Evolutionary conservation across 352 stramenopile species (phyloP).

Genomic region (Phytophthora syringae): DNA sequence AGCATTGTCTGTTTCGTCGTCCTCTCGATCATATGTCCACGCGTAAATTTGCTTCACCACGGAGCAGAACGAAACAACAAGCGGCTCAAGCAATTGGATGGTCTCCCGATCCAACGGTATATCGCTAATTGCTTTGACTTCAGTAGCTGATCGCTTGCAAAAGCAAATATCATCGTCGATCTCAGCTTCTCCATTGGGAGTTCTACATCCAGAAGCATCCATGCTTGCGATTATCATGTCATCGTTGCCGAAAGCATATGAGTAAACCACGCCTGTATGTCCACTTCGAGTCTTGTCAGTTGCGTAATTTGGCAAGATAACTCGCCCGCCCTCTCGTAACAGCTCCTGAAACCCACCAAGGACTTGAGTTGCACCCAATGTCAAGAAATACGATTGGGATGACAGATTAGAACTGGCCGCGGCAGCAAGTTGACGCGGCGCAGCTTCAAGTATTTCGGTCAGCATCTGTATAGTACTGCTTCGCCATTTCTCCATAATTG

Average conservation of each 20-base stretch:
- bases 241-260: constrained; percentile 51
- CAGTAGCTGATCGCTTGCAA: constrained; percentile 30
- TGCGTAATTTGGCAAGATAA: constrained; percentile 30
- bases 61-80: constrained; percentile 44
- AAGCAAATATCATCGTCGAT: constrained; percentile 33
- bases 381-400: constrained; percentile 40
- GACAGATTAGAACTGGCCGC: neutral
- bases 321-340: constrained; percentile 45
- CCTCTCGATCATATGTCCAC: constrained; percentile 34
- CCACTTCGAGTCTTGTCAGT: constrained; percentile 25
- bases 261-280: constrained; percentile 33
- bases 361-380: constrained; percentile 47
- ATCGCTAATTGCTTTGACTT: constrained; percentile 36
- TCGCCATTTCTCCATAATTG: constrained; percentile 33
- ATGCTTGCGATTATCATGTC: constrained; percentile 31
- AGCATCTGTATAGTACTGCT: constrained; percentile 35
- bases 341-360: constrained; percentile 56
- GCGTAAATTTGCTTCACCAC: constrained; percentile 48
- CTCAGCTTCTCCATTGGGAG: constrained; percentile 9
- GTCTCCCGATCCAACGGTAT: constrained; percentile 32
- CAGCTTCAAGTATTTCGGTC: constrained; percentile 29
- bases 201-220: constrained; percentile 1
- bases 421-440: constrained; percentile 25
- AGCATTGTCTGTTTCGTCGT: constrained; percentile 12
- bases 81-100: constrained; percentile 40